phyloP scores from a whole-genome alignment of 805 yeast species.

The Lachancea meyersii region DNA sequence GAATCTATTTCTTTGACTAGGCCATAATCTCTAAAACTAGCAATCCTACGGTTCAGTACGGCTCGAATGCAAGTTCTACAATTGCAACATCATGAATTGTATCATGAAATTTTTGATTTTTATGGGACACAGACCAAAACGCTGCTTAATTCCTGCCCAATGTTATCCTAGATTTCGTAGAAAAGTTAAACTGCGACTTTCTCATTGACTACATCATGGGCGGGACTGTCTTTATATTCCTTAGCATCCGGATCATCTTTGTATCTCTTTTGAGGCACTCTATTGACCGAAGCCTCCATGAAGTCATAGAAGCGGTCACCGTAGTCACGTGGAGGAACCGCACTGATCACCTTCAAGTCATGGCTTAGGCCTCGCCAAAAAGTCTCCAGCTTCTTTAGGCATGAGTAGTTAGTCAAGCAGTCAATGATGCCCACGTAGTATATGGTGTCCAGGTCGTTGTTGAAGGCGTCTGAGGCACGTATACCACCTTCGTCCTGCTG shows the following conservation, averaged over 20 bases:
- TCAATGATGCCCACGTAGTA: slow-evolving; percentile 94
- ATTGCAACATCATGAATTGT: too few species aligned
- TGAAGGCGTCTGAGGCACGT: slow-evolving; percentile 50
- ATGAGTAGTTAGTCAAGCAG: slow-evolving; percentile 75
- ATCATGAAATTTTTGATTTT: too few species aligned
- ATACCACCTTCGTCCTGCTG: slow-evolving; percentile 84
- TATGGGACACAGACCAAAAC: background rate
- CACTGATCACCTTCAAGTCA: slow-evolving; percentile 66
- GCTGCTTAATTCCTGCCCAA: background rate
- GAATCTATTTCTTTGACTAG: too few species aligned
- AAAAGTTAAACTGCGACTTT: background rate
- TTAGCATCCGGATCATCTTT: slow-evolving; percentile 23
- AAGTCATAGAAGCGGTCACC: slow-evolving; percentile 80
- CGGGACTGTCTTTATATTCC: slow-evolving; percentile 18
- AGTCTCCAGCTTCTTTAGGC: slow-evolving; percentile 75
- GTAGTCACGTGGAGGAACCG: slow-evolving; percentile 85
- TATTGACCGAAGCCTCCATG: slow-evolving; percentile 40
- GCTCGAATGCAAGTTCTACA: too few species aligned
- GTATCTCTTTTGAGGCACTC: slow-evolving; percentile 19
- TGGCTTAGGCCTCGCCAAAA: slow-evolving; percentile 72
- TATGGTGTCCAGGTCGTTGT: slow-evolving; percentile 54
- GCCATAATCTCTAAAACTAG: too few species aligned
- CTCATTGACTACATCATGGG: background rate
- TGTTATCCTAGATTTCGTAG: too few species aligned
- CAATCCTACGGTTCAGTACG: too few species aligned